phyloP scores from a whole-genome alignment of 2,329 filamentous ascomycete species.

The Microcera coccophila region DNA sequence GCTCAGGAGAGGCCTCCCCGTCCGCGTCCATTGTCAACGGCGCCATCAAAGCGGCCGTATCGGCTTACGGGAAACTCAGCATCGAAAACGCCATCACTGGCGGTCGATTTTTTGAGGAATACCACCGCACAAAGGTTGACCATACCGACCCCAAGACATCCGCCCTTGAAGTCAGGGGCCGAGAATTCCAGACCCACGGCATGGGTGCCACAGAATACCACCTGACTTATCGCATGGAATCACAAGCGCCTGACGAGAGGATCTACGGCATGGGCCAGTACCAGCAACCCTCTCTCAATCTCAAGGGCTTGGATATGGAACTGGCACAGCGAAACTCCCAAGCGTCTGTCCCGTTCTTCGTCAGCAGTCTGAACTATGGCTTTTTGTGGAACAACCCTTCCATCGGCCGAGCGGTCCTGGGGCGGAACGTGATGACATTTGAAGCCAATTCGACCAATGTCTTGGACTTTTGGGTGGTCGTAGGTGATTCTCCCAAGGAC shows the following conservation, averaged over 20 bases:
- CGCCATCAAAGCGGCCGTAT: slow-evolving; percentile 29
- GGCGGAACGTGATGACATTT: slow-evolving; percentile 58
- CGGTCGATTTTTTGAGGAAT: slow-evolving; percentile 31
- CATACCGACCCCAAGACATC: slow-evolving; percentile 57
- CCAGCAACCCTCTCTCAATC: slow-evolving; percentile 59
- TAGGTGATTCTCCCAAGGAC: slow-evolving; percentile 50
- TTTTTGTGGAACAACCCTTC: slow-evolving; percentile 64
- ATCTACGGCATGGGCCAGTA: slow-evolving; percentile 70
- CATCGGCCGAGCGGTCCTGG: slow-evolving; percentile 57
- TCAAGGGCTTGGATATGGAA: slow-evolving; percentile 61
- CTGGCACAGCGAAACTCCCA: slow-evolving; percentile 65
- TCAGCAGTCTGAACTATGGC: slow-evolving; percentile 59
- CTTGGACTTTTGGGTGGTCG: slow-evolving; percentile 63
- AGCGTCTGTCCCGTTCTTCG: slow-evolving; percentile 59
- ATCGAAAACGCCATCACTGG: slow-evolving; percentile 25
- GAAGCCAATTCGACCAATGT: slow-evolving; percentile 55
- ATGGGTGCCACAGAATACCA: slow-evolving; percentile 49
- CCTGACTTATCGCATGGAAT: slow-evolving; percentile 57
- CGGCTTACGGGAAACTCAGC: slow-evolving; percentile 27
- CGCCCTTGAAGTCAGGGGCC: slow-evolving; percentile 52
- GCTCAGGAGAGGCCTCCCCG: not conserved
- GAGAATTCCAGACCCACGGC: slow-evolving; percentile 51
- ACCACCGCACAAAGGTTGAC: slow-evolving; percentile 28
- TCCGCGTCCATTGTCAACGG: slow-evolving; percentile 27
- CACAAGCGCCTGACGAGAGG: slow-evolving; percentile 50